Percentiles rank a stretch among this genome's conserved stretches.
Conservation (phyloP, 257 asterid genomes). For the Solanum rostratum region DNA sequence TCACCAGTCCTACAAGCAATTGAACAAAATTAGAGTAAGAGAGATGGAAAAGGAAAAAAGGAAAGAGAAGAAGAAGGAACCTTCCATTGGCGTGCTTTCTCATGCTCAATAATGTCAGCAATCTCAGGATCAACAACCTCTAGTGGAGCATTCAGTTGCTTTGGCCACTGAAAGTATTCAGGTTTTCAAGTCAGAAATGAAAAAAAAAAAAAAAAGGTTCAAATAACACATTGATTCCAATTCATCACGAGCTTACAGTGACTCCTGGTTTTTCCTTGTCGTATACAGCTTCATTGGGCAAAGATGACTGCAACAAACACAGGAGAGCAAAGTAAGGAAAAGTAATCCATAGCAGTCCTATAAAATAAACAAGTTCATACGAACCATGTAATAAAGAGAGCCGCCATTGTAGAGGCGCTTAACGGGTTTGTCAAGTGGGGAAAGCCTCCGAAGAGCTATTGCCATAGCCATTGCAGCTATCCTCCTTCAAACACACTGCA, state of each 20-base stretch:
- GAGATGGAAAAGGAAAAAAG: background rate
- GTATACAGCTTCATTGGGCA: conserved; percentile 63
- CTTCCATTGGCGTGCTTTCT: conserved; percentile 98
- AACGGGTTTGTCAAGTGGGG: conserved; percentile 51
- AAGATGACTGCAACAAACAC: conserved; percentile 48
- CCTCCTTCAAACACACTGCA: background rate
- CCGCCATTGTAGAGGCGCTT: conserved; percentile 47
- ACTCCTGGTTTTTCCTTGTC: conserved; percentile 71
- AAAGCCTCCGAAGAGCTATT: conserved; percentile 72
- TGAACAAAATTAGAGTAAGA: background rate
- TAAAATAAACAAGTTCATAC: background rate
- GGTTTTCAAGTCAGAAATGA: background rate
- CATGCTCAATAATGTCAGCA: conserved; percentile 82
- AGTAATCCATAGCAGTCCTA: background rate
- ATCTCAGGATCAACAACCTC: conserved; percentile 83
- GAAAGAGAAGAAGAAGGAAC: conserved; percentile 12
- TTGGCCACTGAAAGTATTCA: conserved; percentile 48
- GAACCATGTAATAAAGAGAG: conserved; percentile 64
- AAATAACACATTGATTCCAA: background rate
- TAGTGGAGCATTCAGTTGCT: conserved; percentile 66
- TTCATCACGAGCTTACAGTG: conserved; percentile 31
- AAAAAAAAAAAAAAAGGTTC: background rate
- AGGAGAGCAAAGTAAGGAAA: background rate
- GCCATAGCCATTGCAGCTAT: conserved; percentile 57
- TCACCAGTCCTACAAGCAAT: background rate